Evolutionary conservation across 1,284 basidiomycete species (phyloP), one percentile per base, ranked within the genome.

Genomic region (Golubevia sp.): DNA sequence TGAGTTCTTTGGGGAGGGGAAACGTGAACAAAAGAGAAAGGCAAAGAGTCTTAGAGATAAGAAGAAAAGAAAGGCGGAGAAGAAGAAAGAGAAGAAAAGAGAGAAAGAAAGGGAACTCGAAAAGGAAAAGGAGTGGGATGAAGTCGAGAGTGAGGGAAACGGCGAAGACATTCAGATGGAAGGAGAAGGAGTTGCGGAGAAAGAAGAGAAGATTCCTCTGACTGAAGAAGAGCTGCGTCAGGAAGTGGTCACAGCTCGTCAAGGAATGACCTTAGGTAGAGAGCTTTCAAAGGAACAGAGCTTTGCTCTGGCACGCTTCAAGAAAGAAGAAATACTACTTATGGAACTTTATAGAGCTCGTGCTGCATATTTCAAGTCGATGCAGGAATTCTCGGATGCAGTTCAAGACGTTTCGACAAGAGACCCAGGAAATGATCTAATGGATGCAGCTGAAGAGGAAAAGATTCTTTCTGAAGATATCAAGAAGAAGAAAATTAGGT

Each of bases 321-420:
- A 65, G 2, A 66, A 27, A n/a, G 71, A 73, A 44, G 68, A 67
- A 49, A 34, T 11, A 8, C 56, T 70, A 11, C 44, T 77, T 18
- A 60, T 64, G 1, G 21, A 59, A 3, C 63, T 77, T 18, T 80
- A 74, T 67, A 82, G 80, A 50, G 65, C 70, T 15, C 68, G 77
- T 15, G 64, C 61, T 8, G 55, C 61, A 11, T 82, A 80, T 58
- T 82, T 80, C 55, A 74, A 76, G 48, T 77, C 76, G 56, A 71
- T 82, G 2, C 78, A 82, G 58, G 69, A 67, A 44, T 65, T 82
- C 18, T 76, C 72, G 3, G 78, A 81, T 51, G 67, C 72, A 50
- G 77, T 80, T 49, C 4, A 11, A 5, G 30, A 34, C 11, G 30
- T 34, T 34, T 5, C 30, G 4, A 5, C 30, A 11, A 11, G 5